Conservation (phyloP, 2,329 filamentous ascomycete species). For the Aaosphaeria arxii region DNA sequence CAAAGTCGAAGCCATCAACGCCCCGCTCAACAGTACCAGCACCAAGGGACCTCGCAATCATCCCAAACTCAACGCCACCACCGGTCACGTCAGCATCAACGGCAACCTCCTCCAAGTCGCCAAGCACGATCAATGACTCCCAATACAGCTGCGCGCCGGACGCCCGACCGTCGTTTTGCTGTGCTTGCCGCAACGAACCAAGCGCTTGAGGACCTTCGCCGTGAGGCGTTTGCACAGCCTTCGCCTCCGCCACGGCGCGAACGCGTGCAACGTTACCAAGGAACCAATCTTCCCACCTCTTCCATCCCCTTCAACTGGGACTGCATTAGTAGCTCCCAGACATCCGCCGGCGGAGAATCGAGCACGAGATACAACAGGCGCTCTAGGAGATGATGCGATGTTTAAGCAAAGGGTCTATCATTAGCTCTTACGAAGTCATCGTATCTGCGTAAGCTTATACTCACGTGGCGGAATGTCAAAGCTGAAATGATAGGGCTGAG, state of each 20-base stretch:
- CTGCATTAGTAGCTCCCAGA: slow-evolving; percentile 34
- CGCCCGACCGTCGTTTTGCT: slow-evolving; percentile 37
- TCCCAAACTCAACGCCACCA: slow-evolving; percentile 23
- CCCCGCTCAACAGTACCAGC: slow-evolving; percentile 9
- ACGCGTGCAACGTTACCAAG: slow-evolving; percentile 30
- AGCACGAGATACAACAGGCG: slow-evolving; percentile 23
- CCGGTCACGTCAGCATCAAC: slow-evolving; percentile 24
- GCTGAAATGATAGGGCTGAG: slow-evolving; percentile 4
- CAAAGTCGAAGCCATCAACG: slow-evolving; percentile 19
- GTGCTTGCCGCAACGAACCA: slow-evolving; percentile 36
- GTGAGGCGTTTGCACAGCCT: slow-evolving; percentile 33
- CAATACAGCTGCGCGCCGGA: slow-evolving; percentile 30
- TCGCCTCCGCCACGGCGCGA: slow-evolving; percentile 31
- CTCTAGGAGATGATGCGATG: slow-evolving; percentile 17
- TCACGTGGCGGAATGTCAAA: slow-evolving; percentile 5
- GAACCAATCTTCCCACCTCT: slow-evolving; percentile 25
- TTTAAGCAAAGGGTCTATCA: not conserved
- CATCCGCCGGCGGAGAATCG: slow-evolving; percentile 23
- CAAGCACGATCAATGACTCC: slow-evolving; percentile 28
- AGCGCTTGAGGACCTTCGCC: slow-evolving; percentile 32
- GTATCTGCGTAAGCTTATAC: slow-evolving; percentile 3
- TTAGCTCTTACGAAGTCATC: not conserved
- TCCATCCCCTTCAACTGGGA: slow-evolving; percentile 37
- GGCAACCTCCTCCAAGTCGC: slow-evolving; percentile 17
- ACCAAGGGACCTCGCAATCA: slow-evolving; percentile 13